Base-by-base conservation (phyloP, 306 rosid genomes). In the Coriaria nepalensis region DNA sequence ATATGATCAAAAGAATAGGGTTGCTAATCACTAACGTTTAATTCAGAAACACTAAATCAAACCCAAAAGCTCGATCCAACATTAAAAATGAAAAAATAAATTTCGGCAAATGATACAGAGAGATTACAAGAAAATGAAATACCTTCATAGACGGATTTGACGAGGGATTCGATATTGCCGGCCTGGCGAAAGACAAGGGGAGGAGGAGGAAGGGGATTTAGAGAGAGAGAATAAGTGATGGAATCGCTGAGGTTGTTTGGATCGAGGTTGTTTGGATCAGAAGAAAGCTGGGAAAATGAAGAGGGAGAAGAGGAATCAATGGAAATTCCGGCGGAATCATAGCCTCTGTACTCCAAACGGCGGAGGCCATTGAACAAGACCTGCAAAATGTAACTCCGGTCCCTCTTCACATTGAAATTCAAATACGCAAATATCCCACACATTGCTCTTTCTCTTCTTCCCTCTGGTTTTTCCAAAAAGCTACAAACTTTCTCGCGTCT, bases 401-500 rank as follows among this genome's bases (percentile, higher is more conserved):
- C 98, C 65, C 90, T 73, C 36, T 70, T 64, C 6, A 82, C 84
- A 15, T 85, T 64, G 84, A 77, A 81, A 71, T 90, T 90, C 82
- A 90, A 81, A 60, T 90, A 90, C 11, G 98, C 95, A 50, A 90
- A 90, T 34, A 90, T 90, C 68, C 98, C 98, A 71, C 98, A 90
- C 98, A 85, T 90, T 68, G 13, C 34, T 5, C 6, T 32, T 4
- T 51, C 14, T 8, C 35, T 10, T 8, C 15, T 5, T 45, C 44
- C 33, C 9, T 61, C 12, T 9, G 34, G 10, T 43, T 9, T 8
- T 40, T 6, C 33, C 54, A 53, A 20, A 10, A 6, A 6, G 9
- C 47, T 45, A 43, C 52, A 32, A 5, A 11, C 36, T 56, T 46
- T 9, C 40, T n/a, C 29, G n/a, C n/a, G n/a, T n/a, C n/a, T n/a